Evolutionary conservation across 163 green algal genomes (phyloP).

Genomic region (Scenedesmus sp.): DNA sequence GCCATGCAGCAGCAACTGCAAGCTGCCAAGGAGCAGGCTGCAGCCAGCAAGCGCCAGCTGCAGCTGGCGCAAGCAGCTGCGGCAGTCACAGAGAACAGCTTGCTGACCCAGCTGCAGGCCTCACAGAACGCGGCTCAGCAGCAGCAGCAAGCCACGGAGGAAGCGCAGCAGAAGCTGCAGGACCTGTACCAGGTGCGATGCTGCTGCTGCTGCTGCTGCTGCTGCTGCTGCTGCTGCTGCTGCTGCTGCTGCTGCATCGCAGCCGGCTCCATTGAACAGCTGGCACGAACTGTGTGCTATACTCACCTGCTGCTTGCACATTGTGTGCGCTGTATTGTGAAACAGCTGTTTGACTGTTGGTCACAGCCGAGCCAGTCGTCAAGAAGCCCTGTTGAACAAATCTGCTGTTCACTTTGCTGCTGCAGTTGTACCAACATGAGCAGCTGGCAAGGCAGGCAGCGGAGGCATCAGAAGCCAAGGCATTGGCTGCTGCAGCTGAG

Average conservation of each 20-base stretch:
- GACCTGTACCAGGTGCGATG: not conserved
- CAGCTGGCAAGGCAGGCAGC: constrained; percentile 21
- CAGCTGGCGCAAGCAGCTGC: not conserved
- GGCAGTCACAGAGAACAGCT: constrained; percentile 23
- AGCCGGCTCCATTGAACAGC: no score
- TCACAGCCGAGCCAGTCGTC: no score
- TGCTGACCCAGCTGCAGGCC: not conserved
- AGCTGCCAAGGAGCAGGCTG: not conserved
- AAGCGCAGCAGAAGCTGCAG: constrained; percentile 17
- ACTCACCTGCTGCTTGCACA: no score
- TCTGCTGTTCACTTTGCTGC: not conserved
- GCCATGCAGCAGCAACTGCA: constrained; percentile 27
- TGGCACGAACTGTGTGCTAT: no score
- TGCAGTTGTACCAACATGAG: constrained; percentile 3
- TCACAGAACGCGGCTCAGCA: not conserved
- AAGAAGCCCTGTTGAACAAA: not conserved
- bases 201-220: not conserved
- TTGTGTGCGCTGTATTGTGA: no score
- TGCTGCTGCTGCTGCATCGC: no score
- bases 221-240: no score
- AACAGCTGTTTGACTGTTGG: no score
- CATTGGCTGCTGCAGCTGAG: constrained; percentile 12
- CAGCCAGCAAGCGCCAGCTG: not conserved
- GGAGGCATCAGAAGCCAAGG: constrained; percentile 25
- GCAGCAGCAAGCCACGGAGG: not conserved